Conservation (phyloP, 2,329 filamentous ascomycete genomes). For the Colletotrichum tofieldiae region DNA sequence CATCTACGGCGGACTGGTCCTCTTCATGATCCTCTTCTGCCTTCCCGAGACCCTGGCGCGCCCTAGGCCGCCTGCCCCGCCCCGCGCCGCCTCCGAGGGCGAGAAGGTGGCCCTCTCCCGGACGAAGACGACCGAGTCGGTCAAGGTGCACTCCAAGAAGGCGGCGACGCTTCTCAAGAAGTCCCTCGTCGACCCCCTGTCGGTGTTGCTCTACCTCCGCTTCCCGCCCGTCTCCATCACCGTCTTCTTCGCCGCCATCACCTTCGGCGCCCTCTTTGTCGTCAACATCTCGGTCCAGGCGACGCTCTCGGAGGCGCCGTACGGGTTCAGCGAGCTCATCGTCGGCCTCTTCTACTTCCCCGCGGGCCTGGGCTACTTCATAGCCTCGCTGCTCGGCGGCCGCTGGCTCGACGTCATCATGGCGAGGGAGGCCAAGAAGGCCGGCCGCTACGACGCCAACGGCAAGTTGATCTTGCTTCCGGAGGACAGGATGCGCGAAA, state of each 20-base stretch:
- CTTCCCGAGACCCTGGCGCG: conserved; percentile 76
- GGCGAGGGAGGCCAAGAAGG: conserved; percentile 80
- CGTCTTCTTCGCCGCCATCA: conserved; percentile 81
- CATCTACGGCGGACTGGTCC: conserved; percentile 75
- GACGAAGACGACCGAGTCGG: conserved; percentile 74
- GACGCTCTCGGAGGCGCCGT: conserved; percentile 77
- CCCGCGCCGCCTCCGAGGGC: conserved; percentile 33
- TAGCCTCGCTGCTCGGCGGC: conserved; percentile 79
- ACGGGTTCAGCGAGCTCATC: conserved; percentile 77
- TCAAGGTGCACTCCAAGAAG: conserved; percentile 70
- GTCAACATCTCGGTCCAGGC: conserved; percentile 84
- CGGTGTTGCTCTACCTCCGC: conserved; percentile 79
- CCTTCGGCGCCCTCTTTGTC: conserved; percentile 83
- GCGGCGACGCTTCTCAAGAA: conserved; percentile 70
- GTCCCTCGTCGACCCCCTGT: conserved; percentile 80
- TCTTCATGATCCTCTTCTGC: conserved; percentile 71
- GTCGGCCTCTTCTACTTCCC: conserved; percentile 86
- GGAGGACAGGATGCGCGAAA: conserved; percentile 87
- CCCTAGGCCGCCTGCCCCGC: conserved; percentile 45
- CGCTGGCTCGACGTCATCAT: conserved; percentile 87
- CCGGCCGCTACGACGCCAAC: conserved; percentile 76
- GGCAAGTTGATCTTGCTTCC: conserved; percentile 79
- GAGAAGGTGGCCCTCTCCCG: conserved; percentile 56
- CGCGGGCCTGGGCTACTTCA: conserved; percentile 80
- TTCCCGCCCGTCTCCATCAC: conserved; percentile 82